phyloP scores from a whole-genome alignment of 805 yeast species.

The Groenewaldozyma salmanticensis region DNA sequence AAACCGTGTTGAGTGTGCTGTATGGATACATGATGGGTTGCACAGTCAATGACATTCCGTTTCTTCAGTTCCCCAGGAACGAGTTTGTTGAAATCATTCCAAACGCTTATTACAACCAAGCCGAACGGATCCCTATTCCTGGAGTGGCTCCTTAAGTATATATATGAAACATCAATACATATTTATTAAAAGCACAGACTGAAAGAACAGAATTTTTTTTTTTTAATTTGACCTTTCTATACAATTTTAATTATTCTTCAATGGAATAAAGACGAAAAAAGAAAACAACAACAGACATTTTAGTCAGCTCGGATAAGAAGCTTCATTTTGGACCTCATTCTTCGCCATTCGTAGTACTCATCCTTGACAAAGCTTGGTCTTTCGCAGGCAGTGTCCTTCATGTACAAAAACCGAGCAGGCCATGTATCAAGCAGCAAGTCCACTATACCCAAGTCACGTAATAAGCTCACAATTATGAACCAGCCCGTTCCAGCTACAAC shows the following conservation, averaged over 20 bases:
- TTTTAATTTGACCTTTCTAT: not conserved
- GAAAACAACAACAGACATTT: no score
- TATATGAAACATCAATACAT: not conserved
- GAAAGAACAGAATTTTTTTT: not conserved
- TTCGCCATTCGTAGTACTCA: slow-evolving; percentile 26
- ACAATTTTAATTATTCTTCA: not conserved
- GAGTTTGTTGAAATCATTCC: slow-evolving; percentile 82
- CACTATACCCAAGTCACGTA: slow-evolving; percentile 59
- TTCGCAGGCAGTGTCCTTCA: slow-evolving; percentile 31
- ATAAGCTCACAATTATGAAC: slow-evolving; percentile 41
- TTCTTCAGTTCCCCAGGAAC: slow-evolving; percentile 63
- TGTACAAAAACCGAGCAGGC: slow-evolving; percentile 34
- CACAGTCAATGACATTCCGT: slow-evolving; percentile 78
- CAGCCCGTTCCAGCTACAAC: slow-evolving; percentile 46
- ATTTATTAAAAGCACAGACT: not conserved
- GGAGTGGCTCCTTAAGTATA: slow-evolving; percentile 13
- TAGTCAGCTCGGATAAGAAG: slow-evolving; percentile 19
- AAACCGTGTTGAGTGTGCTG: slow-evolving; percentile 75
- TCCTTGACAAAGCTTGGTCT: slow-evolving; percentile 21
- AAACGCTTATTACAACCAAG: slow-evolving; percentile 51
- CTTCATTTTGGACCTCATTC: slow-evolving; percentile 20
- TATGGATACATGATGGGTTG: slow-evolving; percentile 95
- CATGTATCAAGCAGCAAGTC: slow-evolving; percentile 54
- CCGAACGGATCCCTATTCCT: slow-evolving; percentile 18
- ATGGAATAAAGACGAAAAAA: no score